phyloP scores from a whole-genome alignment of 331 rosid species.

The Stylosanthes scabra region DNA sequence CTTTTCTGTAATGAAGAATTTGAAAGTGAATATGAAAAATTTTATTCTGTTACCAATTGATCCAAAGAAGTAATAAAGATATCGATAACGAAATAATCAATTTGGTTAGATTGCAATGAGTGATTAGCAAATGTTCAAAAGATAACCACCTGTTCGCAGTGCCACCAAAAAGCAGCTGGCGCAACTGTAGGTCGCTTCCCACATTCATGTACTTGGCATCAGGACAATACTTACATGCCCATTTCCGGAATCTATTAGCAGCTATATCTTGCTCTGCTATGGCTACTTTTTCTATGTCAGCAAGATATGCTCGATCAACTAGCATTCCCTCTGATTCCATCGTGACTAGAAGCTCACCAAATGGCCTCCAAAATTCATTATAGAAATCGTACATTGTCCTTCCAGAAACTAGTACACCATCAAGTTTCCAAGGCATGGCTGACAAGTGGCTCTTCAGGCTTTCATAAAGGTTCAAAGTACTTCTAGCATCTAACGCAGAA shows the following conservation, averaged over 20 bases:
- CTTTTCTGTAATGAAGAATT: slow-evolving; percentile 65
- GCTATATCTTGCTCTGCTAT: slow-evolving; percentile 86
- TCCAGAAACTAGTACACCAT: slow-evolving; percentile 52
- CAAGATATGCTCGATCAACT: slow-evolving; percentile 85
- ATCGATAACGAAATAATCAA: slow-evolving; percentile 13
- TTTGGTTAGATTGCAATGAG: slow-evolving; percentile 18
- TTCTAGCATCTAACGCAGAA: slow-evolving; percentile 88
- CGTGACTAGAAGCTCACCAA: slow-evolving; percentile 84
- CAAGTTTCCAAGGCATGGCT: slow-evolving; percentile 63
- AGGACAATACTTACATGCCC: slow-evolving; percentile 86
- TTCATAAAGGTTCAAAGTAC: slow-evolving; percentile 85
- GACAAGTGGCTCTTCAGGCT: slow-evolving; percentile 70
- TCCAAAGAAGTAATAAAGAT: not conserved
- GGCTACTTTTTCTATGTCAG: slow-evolving; percentile 87
- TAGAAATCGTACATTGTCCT: slow-evolving; percentile 86
- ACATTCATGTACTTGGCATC: slow-evolving; percentile 94
- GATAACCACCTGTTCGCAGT: slow-evolving; percentile 66
- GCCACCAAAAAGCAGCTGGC: slow-evolving; percentile 92
- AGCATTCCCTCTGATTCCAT: slow-evolving; percentile 99
- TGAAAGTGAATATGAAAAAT: slow-evolving; percentile 32
- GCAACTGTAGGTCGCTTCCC: slow-evolving; percentile 93
- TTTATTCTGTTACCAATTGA: not conserved
- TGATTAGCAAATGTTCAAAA: not conserved
- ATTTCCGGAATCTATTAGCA: slow-evolving; percentile 78
- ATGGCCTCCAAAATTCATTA: slow-evolving; percentile 85